Conservation (phyloP, 2,329 filamentous ascomycete species). For the Septoria linicola region DNA sequence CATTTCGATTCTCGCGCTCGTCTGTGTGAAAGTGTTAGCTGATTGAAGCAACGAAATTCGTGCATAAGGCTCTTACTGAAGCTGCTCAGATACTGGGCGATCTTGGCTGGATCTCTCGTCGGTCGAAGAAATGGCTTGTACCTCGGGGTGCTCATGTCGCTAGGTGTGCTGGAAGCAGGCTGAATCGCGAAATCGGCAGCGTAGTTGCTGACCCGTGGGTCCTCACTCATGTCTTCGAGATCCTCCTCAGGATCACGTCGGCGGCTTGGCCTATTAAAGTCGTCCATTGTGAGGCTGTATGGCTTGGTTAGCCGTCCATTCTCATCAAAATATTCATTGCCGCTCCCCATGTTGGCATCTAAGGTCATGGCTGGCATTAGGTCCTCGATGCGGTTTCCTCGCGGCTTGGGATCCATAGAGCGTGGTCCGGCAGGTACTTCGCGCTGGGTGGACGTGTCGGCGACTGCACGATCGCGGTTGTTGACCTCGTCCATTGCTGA, state of each 20-base stretch:
- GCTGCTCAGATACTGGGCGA: slow-evolving; percentile 12
- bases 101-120: slow-evolving; percentile 9
- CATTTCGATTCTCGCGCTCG: slow-evolving; percentile 2
- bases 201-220: slow-evolving; percentile 19
- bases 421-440: slow-evolving; percentile 1
- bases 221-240: slow-evolving; percentile 18
- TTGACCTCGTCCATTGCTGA: not conserved
- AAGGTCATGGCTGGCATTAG: not conserved
- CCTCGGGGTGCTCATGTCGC: not conserved
- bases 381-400: not conserved
- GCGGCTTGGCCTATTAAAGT: not conserved
- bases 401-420: not conserved
- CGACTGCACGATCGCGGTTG: not conserved
- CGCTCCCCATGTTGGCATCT: not conserved
- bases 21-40: slow-evolving; percentile 8
- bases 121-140: slow-evolving; percentile 9
- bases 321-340: not conserved
- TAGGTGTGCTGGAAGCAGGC: not conserved
- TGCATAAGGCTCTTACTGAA: slow-evolving; percentile 7
- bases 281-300: not conserved
- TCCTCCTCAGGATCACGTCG: not conserved
- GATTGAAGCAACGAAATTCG: not conserved
- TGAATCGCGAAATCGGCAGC: not conserved
- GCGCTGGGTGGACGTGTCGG: not conserved
- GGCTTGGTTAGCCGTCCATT: not conserved